Percentiles rank a stretch among this genome's conserved stretches.
phyloP scores from a whole-genome alignment of 495 filamentous ascomycete species.

The Annulohypoxylon maeteangense region DNA sequence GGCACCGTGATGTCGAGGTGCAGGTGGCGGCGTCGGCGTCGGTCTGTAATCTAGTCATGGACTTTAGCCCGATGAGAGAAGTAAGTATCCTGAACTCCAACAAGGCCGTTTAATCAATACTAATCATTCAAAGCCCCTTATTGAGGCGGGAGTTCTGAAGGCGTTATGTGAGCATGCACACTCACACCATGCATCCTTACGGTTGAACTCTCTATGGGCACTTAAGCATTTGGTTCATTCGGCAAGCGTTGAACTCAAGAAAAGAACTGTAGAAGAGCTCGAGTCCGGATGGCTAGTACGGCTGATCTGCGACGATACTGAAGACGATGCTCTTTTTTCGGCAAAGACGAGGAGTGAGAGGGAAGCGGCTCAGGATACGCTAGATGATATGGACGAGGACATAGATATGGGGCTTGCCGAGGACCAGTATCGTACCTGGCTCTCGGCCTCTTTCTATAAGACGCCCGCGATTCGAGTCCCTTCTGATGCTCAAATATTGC shows the following conservation, averaged over 20 bases:
- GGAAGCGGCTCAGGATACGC: constrained; percentile 43
- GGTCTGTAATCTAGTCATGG: constrained; percentile 82
- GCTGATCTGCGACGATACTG: constrained; percentile 70
- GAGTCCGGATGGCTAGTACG: constrained; percentile 81
- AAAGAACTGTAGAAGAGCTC: constrained; percentile 78
- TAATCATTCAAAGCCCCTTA: constrained; percentile 66
- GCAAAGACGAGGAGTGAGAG: constrained; percentile 47
- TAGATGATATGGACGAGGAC: constrained; percentile 72
- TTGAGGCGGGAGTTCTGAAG: constrained; percentile 79
- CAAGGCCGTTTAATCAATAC: neutral
- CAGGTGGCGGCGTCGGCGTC: constrained; percentile 85
- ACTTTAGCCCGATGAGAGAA: constrained; percentile 90
- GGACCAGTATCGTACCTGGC: constrained; percentile 50
- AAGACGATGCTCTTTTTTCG: constrained; percentile 59
- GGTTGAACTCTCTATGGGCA: constrained; percentile 88
- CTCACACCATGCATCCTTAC: constrained; percentile 74
- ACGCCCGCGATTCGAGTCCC: constrained; percentile 29
- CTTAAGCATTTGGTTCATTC: constrained; percentile 85
- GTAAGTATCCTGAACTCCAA: constrained; percentile 58
- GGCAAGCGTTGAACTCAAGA: constrained; percentile 74
- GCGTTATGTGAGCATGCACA: constrained; percentile 86
- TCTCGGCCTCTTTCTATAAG: constrained; percentile 41
- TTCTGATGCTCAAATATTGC: constrained; percentile 43
- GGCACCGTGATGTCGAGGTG: constrained; percentile 80
- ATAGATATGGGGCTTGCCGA: constrained; percentile 60